Percentiles rank a stretch among this genome's conserved stretches.
Evolutionary conservation across 352 stramenopile species (phyloP).

Genomic region (Phytopythium montanum): DNA sequence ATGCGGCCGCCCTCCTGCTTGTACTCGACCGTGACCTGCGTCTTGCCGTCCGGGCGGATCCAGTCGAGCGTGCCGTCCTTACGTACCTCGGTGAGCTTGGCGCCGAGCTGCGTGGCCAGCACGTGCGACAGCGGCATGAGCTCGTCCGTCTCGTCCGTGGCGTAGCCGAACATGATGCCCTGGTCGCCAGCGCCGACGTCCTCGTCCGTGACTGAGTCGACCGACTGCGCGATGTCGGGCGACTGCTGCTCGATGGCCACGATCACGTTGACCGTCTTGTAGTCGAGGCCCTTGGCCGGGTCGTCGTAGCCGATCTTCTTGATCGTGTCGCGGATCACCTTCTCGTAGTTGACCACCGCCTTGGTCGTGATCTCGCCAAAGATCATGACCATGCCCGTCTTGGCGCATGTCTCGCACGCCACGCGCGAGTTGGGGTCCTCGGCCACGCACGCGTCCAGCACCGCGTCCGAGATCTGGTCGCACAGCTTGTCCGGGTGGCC

Average conservation of each 20-base stretch:
- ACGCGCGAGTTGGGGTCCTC: conserved; percentile 98
- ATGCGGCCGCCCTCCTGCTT: conserved; percentile 94
- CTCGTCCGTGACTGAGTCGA: conserved; percentile 96
- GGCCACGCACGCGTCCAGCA: conserved; percentile 97
- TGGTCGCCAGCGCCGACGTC: conserved; percentile 99
- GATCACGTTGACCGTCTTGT: conserved; percentile 99
- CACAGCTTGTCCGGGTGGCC: conserved; percentile 98
- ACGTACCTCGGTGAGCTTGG: conserved; percentile 97
- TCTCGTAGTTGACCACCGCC: conserved; percentile 99
- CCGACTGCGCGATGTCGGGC: conserved; percentile 98
- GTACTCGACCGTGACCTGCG: conserved; percentile 98
- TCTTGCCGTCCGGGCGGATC: conserved; percentile 99
- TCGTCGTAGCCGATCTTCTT: conserved; percentile 99
- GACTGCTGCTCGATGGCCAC: conserved; percentile 99
- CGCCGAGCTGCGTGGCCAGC: conserved; percentile 95
- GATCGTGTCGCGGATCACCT: conserved; percentile 98
- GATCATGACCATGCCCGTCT: conserved; percentile 99
- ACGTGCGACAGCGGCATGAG: conserved; percentile 98
- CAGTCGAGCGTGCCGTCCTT: conserved; percentile 99
- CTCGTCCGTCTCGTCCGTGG: conserved; percentile 96
- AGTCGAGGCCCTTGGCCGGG: conserved; percentile 98
- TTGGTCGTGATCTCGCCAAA: conserved; percentile 99
- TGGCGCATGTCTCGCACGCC: conserved; percentile 98
- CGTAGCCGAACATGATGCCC: conserved; percentile 94
- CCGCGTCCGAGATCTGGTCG: conserved; percentile 98